These are phyloP conservation scores for Colletotrichum spaethianum DNA, from an alignment of 2,329 filamentous ascomycete genomes.

Conservation along the genomic window DNA sequence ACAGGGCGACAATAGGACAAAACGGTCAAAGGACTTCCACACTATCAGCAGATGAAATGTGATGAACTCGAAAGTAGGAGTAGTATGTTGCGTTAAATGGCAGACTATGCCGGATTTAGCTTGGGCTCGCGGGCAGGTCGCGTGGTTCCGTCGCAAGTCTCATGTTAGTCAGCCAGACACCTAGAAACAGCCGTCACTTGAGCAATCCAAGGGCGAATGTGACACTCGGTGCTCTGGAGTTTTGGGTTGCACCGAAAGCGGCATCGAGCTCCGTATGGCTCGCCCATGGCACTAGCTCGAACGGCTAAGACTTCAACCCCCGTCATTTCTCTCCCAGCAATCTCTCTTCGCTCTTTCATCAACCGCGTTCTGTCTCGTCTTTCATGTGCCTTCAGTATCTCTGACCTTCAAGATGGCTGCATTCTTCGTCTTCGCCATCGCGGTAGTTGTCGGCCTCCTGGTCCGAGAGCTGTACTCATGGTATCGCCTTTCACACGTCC, in stretches of 20 bases:
- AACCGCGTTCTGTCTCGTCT: neutral
- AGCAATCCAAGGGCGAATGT: neutral
- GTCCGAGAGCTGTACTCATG: conserved; percentile 40
- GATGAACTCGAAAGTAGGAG: neutral
- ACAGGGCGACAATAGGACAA: neutral
- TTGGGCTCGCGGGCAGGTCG: conserved; percentile 2
- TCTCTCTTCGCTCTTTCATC: neutral
- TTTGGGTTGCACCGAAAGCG: conserved; percentile 15
- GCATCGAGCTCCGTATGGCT: conserved; percentile 22
- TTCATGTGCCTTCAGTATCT: neutral
- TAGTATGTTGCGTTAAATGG: neutral
- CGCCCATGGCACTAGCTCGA: conserved; percentile 23
- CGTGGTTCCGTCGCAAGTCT: conserved; percentile 4
- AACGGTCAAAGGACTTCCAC: neutral
- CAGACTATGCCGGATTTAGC: neutral
- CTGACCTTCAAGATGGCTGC: neutral
- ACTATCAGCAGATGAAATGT: neutral
- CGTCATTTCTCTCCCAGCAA: neutral
- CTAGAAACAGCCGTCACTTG: conserved; percentile 11
- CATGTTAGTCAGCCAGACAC: conserved; percentile 1
- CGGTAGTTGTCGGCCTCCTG: conserved; percentile 5
- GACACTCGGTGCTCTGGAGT: neutral
- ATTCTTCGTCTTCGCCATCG: neutral
- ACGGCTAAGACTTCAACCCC: conserved; percentile 30
- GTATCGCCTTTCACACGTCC: conserved; percentile 51